Evolutionary conservation across 2,329 filamentous ascomycete species (phyloP).

Genomic region (Penicillium frequentans): DNA sequence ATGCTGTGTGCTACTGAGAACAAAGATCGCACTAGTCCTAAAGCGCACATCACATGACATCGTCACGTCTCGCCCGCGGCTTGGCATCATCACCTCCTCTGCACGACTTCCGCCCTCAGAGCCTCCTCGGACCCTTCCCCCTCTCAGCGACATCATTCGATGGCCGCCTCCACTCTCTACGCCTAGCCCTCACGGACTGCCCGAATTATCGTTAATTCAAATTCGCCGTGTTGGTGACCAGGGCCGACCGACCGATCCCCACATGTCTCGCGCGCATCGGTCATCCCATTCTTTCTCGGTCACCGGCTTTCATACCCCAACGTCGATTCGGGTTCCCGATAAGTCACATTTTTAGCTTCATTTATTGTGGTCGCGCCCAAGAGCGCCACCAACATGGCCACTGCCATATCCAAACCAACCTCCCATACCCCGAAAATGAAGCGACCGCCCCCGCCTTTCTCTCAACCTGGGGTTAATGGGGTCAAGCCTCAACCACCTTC

Average conservation of each 20-base stretch:
- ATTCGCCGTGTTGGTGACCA: slow-evolving; percentile 29
- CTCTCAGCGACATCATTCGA: slow-evolving; percentile 25
- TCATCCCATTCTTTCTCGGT: slow-evolving; percentile 40
- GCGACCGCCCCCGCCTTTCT: slow-evolving; percentile 64
- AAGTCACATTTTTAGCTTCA: slow-evolving; percentile 24
- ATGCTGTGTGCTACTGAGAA: not conserved
- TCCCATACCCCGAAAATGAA: slow-evolving; percentile 62
- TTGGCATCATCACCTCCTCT: slow-evolving; percentile 43
- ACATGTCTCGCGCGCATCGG: slow-evolving; percentile 47
- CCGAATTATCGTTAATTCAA: slow-evolving; percentile 20
- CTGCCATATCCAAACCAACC: slow-evolving; percentile 44
- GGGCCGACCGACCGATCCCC: slow-evolving; percentile 40
- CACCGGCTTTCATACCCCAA: slow-evolving; percentile 30
- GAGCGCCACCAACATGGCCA: slow-evolving; percentile 40
- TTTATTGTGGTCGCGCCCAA: slow-evolving; percentile 18
- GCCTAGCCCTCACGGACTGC: slow-evolving; percentile 21
- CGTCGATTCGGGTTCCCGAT: slow-evolving; percentile 24
- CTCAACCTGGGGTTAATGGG: slow-evolving; percentile 63
- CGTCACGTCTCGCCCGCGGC: slow-evolving; percentile 32
- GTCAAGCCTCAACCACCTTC: slow-evolving; percentile 59
- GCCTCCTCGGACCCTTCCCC: slow-evolving; percentile 20
- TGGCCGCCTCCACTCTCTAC: slow-evolving; percentile 23
- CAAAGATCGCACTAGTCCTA: not conserved
- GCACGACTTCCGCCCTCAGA: slow-evolving; percentile 26
- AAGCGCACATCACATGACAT: slow-evolving; percentile 8